Evolutionary conservation across 2,329 filamentous ascomycete genomes (phyloP), one percentile per base, ranked within the genome.

Genomic region (Ceratocystis destructans): DNA sequence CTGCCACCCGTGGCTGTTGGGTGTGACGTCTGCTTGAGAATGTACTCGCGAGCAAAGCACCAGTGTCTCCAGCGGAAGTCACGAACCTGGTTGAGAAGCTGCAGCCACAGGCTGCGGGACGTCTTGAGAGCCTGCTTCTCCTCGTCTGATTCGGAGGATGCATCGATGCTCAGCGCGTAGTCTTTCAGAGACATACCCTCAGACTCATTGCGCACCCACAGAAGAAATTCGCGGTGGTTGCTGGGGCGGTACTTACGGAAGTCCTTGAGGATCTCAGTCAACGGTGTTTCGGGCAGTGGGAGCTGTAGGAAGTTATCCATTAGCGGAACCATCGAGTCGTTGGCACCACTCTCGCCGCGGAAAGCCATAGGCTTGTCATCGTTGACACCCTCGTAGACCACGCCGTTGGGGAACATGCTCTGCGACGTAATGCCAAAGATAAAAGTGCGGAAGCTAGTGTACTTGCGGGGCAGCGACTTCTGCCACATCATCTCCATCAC

Each of bases 341-440:
- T 96, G 70, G 93, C 93, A 55, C 93, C 93, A 62, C 87, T 91
- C 78, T 96, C 93, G 70, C 93, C 93, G 41, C 93, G 87, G 82
- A 96, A 96, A 66, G 83, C 87, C 74, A 90, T 78, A 3, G 89
- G 87, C 73, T 88, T 74, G 68, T 76, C 75, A 68, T 87, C 84
- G 70, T 87, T 87, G 68, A 93, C 83, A 7, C 90, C 91, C 74
- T 95, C 88, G 74, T 96, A 96, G 61, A 96, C 77, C 6, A 96
- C 93, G 7, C 93, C 93, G 69, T 92, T 80, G 7, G 92, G 92
- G 76, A 96, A 96, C 91, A 96, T 96, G 72, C 85, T 87, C 76
- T 96, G 92, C 61, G 84, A 88, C 1, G 90, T 95, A 76, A 96
- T 96, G 71, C 93, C 93, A 73, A 96, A 96, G 78, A 96, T 96